Evolutionary conservation across 2,329 filamentous ascomycete species (phyloP).

Genomic region (Penicillium sp.): DNA sequence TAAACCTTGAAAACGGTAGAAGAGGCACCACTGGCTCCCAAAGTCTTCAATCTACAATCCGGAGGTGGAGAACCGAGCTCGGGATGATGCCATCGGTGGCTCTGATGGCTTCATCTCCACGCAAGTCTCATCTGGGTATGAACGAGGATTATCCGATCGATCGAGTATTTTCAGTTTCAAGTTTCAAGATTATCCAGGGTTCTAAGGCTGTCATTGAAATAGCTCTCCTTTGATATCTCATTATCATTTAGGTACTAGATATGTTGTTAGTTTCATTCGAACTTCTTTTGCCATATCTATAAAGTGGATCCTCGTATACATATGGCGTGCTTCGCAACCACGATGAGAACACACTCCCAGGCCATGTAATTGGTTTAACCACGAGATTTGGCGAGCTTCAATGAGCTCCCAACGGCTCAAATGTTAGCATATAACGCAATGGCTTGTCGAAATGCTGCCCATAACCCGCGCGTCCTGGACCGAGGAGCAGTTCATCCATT

Average conservation of each 20-base stretch:
- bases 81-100: constrained; percentile 6
- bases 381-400: not conserved
- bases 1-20: no score
- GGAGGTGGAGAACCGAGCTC: not conserved
- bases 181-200: not conserved
- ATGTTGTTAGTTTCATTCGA: no score
- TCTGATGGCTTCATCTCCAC: not conserved
- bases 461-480: not conserved
- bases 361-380: not conserved
- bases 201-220: not conserved
- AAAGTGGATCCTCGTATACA: not conserved
- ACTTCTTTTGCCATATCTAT: not conserved
- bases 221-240: no score
- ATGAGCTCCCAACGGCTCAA: not conserved
- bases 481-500: not conserved
- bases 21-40: no score
- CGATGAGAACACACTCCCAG: constrained; percentile 14
- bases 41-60: no score
- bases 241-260: not conserved
- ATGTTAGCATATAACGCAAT: constrained; percentile 1
- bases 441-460: not conserved
- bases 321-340: constrained; percentile 19
- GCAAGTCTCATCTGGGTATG: not conserved
- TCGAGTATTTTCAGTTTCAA: not conserved
- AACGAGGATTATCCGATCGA: not conserved